Percentiles rank a stretch among this genome's conserved stretches.
phyloP scores from a whole-genome alignment of 805 yeast genomes.

The Candida hungchunana region DNA sequence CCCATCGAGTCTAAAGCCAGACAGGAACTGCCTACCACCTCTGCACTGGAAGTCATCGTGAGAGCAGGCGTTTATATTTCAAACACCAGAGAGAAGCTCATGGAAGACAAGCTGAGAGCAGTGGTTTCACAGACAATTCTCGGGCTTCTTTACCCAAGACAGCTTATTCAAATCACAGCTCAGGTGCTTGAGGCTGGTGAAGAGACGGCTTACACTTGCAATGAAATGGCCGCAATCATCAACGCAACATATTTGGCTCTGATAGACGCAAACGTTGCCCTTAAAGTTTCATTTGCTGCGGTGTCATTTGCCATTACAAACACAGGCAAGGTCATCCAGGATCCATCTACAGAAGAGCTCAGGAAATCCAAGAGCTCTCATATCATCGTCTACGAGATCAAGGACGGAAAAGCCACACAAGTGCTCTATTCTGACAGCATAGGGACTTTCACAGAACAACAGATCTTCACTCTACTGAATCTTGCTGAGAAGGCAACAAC shows the following conservation, averaged over 20 bases:
- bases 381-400: conserved; percentile 55
- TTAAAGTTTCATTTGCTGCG: conserved; percentile 60
- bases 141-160: conserved; percentile 70
- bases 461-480: conserved; percentile 51
- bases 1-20: conserved; percentile 82
- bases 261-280: conserved; percentile 72
- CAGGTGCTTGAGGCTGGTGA: conserved; percentile 59
- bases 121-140: conserved; percentile 59
- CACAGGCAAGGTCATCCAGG: conserved; percentile 30
- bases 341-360: conserved; percentile 46
- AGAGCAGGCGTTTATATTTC: conserved; percentile 78
- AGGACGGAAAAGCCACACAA: conserved; percentile 45
- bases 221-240: conserved; percentile 32
- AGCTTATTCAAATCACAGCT: conserved; percentile 63
- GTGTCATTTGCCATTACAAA: conserved; percentile 40
- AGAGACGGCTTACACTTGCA: conserved; percentile 26
- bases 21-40: conserved; percentile 78
- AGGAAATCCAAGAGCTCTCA: conserved; percentile 53
- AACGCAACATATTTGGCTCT: conserved; percentile 75
- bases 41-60: conserved; percentile 73
- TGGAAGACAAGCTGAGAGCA: conserved; percentile 67
- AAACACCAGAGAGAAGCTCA: conserved; percentile 64
- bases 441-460: conserved; percentile 61
- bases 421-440: conserved; percentile 67
- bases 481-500: conserved; percentile 45